Evolutionary conservation across 257 asterid genomes (phyloP), one percentile per base, ranked within the genome.

Genomic region (Capsicum baccatum): DNA sequence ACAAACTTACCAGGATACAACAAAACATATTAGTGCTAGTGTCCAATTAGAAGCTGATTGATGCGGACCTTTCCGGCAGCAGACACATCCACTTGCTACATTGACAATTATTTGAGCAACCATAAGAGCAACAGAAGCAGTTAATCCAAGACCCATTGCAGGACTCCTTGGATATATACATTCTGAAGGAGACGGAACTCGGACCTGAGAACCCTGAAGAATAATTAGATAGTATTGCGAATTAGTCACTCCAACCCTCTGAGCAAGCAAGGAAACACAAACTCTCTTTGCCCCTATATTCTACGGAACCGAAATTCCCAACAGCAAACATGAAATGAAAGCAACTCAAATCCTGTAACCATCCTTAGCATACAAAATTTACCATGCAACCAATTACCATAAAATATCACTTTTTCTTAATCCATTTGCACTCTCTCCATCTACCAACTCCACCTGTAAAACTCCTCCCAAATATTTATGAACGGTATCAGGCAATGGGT

Each of bases 101-200:
- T 92, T 92, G 92, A 94, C 86, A 83, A 91, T 91, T 50, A 93
- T 82, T 84, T 94, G 97, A 33, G 99, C 98, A 74, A 94, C 88
- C 97, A 92, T 83, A 59, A 96, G 99, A 84, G 94, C 47, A 67
- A 90, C 88, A 11, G 98, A 97, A 2, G 98, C 92, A 64, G 91
- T 85, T 85, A 96, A 87, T 71, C 98, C 98, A 76, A 96, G 97
- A 76, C 87, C 93, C 62, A 94, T 79, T 6, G 98, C 96, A 73
- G 98, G 98, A 85, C 94, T 94, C 89, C 95, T 87, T 13, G 98
- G 99, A 85, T 94, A 94, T 67, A 94, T 85, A 85, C 99, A 96
- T 84, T 89, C 94, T 13, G 90, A 81, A 67, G 98, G 90, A 81
- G 96, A 84, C 6, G 93, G 91, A 89, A 89, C 87, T 63, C 85